Conservation (phyloP, 1,284 basidiomycete species). For the Leccinum pseudoinsigne region DNA sequence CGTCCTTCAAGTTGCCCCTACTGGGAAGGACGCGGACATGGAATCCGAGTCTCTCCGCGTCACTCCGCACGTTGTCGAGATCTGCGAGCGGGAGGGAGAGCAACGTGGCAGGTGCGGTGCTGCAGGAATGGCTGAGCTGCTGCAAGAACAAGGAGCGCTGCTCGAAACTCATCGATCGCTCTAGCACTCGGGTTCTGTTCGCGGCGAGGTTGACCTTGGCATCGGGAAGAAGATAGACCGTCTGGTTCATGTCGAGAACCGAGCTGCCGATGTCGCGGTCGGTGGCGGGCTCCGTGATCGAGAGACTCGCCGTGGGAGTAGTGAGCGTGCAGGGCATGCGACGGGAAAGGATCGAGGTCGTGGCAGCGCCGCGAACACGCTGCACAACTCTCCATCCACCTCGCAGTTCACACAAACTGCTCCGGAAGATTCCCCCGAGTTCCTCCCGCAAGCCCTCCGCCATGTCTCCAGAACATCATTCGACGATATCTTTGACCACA, state of each 20-base stretch:
- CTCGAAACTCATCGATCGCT: conserved; percentile 51
- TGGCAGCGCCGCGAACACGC: no score
- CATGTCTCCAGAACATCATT: no score
- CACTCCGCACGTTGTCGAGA: conserved; percentile 37
- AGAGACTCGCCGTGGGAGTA: conserved; percentile 46
- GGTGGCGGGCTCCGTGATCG: conserved; percentile 25
- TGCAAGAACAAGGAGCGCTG: conserved; percentile 51
- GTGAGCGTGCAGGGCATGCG: conserved; percentile 55
- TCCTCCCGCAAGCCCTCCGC: no score
- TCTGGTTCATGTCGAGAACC: conserved; percentile 26
- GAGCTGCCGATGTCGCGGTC: conserved; percentile 24
- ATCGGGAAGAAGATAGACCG: conserved; percentile 26
- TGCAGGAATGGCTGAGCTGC: conserved; percentile 41
- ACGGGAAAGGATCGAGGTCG: conserved; percentile 21
- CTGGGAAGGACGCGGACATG: conserved; percentile 36
- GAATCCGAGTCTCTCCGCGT: conserved; percentile 46
- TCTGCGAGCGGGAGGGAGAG: conserved; percentile 47
- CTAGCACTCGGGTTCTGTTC: conserved; percentile 29
- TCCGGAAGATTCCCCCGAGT: no score
- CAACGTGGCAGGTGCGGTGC: conserved; percentile 42
- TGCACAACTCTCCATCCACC: no score
- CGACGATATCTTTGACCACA: no score
- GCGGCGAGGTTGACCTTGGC: conserved; percentile 11
- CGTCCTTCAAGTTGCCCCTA: no score
- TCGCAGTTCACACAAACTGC: no score